phyloP scores from a whole-genome alignment of 352 stramenopile genomes.

The Globisporangium middletonii region DNA sequence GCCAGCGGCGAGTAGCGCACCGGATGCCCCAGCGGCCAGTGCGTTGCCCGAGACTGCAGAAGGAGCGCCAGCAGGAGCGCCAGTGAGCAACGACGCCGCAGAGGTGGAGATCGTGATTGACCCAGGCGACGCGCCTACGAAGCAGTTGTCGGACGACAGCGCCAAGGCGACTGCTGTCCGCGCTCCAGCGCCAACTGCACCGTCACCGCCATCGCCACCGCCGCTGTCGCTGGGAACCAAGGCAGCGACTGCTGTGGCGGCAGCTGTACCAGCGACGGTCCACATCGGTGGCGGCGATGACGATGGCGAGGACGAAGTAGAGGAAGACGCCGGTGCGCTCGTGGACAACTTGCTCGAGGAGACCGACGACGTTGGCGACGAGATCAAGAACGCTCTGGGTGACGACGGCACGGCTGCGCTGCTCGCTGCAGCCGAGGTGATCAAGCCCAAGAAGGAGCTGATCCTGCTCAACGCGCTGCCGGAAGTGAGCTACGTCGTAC shows the following conservation, averaged over 20 bases:
- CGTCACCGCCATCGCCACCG: no score
- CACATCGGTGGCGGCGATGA: conserved; percentile 1
- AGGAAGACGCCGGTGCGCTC: conserved; percentile 7
- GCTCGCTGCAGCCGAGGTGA: conserved; percentile 19
- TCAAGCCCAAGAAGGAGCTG: conserved; percentile 29
- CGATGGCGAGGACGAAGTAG: conserved; percentile 8
- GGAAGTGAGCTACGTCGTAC: conserved; percentile 43
- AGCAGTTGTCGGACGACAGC: no score
- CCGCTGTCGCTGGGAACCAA: no score
- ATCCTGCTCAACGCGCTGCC: conserved; percentile 43
- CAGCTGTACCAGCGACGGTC: background rate
- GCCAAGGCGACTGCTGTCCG: background rate
- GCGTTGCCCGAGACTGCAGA: background rate
- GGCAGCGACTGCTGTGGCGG: no score
- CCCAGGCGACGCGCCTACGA: background rate
- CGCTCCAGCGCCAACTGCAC: no score
- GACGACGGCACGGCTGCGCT: conserved; percentile 14
- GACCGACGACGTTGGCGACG: conserved; percentile 14
- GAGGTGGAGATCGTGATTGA: background rate
- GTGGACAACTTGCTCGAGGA: conserved; percentile 12
- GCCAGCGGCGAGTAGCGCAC: background rate
- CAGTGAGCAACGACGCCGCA: conserved; percentile 9
- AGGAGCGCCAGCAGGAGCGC: background rate
- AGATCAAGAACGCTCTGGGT: conserved; percentile 1
- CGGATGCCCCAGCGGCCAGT: background rate